These are phyloP conservation scores for Grammothele lineata DNA, from an alignment of 768 basidiomycete genomes.

Conservation along the genomic window DNA sequence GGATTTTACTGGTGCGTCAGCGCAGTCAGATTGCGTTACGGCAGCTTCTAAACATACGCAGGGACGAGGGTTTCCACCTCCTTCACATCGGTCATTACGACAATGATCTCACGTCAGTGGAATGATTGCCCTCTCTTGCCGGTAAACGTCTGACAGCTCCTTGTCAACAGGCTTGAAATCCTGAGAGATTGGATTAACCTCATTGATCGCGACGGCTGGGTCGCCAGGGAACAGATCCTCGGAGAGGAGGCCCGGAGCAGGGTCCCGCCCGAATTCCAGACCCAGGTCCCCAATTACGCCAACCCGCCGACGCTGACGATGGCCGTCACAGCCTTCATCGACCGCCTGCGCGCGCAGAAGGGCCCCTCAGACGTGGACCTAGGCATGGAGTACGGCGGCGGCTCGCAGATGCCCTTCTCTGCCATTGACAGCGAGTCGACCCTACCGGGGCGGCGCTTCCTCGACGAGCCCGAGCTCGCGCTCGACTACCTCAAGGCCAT, in stretches of 20 bases:
- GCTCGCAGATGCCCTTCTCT: slow-evolving; percentile 47
- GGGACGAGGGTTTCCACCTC: slow-evolving; percentile 98
- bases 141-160: too few relatives aligned
- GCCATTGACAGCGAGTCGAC: slow-evolving; percentile 3
- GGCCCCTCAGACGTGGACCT: slow-evolving; percentile 59
- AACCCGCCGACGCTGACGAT: slow-evolving; percentile 95
- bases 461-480: slow-evolving; percentile 59
- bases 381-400: slow-evolving; percentile 52
- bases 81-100: slow-evolving; percentile 92
- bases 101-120: slow-evolving; percentile 68
- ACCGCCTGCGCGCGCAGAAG: slow-evolving; percentile 50
- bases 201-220: slow-evolving; percentile 94
- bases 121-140: too few relatives aligned
- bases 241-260: slow-evolving; percentile 96
- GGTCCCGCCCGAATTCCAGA: slow-evolving; percentile 85
- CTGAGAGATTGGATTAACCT: slow-evolving; percentile 85
- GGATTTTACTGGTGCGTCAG: slow-evolving; percentile 86
- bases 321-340: slow-evolving; percentile 88
- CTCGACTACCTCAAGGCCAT: slow-evolving; percentile 71
- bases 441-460: slow-evolving; percentile 34
- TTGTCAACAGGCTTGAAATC: slow-evolving; percentile 70
- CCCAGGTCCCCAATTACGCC: slow-evolving; percentile 90
- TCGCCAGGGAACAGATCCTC: slow-evolving; percentile 92
- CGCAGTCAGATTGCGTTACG: background rate
- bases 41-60: slow-evolving; percentile 23